Base-by-base conservation (phyloP, 345 rosid genomes). In the Aquilaria yunnanensis region DNA sequence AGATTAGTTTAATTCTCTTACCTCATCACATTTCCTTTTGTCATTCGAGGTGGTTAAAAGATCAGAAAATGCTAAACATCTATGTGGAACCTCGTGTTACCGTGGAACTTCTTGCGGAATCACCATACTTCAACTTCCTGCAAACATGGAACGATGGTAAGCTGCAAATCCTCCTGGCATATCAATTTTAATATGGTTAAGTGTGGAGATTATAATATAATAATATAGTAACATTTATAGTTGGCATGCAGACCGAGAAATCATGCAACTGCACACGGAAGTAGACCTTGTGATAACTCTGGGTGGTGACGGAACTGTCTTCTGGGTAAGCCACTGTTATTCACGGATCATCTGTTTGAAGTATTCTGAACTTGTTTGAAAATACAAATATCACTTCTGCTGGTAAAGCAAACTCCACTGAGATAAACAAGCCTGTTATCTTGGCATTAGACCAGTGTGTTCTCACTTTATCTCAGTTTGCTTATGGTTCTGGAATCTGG, bases 271-370 rank as follows among this genome's bases (percentile, higher is more conserved):
- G 68, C 97, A 89, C 75, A 71, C 84, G 45, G 81, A 89, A 72
- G 92, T 95, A 68, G 99, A 95, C 78, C 90, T 95, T 65, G 92
- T 95, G 47, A 84, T 89, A 60, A 91, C 99, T 66, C 99, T 95
- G 72, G 99, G 99, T 70, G 99, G 99, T n/a, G 99, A 95, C 79
- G 99, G 99, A 64, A 95, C 99, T 43, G 98, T 95, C 56, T 90
- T 95, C 50, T 95, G 99, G 98, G 99, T 95, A 85, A 16, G 88
- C 69, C 10, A 23, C 23, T 23, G 23, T 23, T 23, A 23, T 23
- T 23, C 23, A 23, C 23, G 23, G 23, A 23, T 23, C 23, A 23
- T 23, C 23, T 23, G 23, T 23, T 23, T 23, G 23, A 23, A 23
- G 23, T 23, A 23, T 23, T 23, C 23, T 23, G 23, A 23, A 23